Percentiles rank a stretch among this genome's conserved stretches.
Evolutionary conservation across 495 filamentous ascomycete genomes (phyloP).

Genomic region (Neurospora pannonica): DNA sequence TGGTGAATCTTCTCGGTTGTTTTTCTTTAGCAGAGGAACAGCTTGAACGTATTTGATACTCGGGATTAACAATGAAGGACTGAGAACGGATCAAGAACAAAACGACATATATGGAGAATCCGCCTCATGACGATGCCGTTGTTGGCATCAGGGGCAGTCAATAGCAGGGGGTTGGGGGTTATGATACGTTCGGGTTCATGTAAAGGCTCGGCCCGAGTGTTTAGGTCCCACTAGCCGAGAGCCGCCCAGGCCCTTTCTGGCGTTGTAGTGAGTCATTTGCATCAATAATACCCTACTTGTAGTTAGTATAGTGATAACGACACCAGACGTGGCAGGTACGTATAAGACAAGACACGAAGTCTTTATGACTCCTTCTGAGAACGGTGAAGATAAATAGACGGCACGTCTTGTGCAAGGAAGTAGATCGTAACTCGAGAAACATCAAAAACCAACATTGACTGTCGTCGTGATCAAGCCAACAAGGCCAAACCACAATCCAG

Average conservation of each 20-base stretch:
- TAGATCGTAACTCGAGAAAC: not conserved
- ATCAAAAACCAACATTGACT: not conserved
- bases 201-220: not conserved
- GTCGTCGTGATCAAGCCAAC: not conserved
- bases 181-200: not conserved
- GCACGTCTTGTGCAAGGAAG: not conserved
- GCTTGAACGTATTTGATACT: not conserved
- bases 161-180: not conserved
- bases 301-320: not conserved
- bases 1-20: conserved; percentile 11
- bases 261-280: not conserved
- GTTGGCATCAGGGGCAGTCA: not conserved
- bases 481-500: not conserved
- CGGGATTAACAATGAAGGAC: not conserved
- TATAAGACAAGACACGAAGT: not conserved
- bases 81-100: not conserved
- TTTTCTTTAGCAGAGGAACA: not conserved
- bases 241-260: not conserved
- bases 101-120: not conserved
- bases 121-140: not conserved
- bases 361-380: not conserved
- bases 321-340: not conserved
- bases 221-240: not conserved
- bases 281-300: not conserved
- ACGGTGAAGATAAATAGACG: not conserved